phyloP scores from a whole-genome alignment of 2,329 filamentous ascomycete species.

The Phyllosticta citribraziliensis region DNA sequence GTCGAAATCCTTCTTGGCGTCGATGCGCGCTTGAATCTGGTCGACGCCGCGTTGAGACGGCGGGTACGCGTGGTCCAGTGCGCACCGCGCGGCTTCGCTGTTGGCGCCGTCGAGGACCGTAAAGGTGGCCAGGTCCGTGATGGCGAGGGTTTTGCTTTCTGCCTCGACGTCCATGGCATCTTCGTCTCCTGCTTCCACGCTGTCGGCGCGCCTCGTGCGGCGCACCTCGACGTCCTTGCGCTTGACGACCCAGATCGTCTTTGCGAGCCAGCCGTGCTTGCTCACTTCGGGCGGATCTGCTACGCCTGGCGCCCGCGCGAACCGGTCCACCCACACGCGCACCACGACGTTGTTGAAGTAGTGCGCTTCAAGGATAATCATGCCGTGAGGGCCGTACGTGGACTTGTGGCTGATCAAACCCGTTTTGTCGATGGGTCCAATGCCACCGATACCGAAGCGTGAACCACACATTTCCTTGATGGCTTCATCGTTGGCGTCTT shows the following conservation, averaged over 20 bases:
- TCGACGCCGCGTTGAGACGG: background rate
- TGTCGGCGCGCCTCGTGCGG: background rate
- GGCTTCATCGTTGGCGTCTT: background rate
- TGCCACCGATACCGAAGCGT: background rate
- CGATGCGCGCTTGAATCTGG: background rate
- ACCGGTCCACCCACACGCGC: background rate
- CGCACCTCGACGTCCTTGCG: background rate
- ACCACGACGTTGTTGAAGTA: background rate
- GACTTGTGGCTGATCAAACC: background rate
- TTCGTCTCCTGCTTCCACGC: background rate
- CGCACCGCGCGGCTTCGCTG: background rate
- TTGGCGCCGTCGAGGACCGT: slow-evolving; percentile 5
- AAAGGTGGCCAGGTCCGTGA: background rate
- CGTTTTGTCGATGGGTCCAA: background rate
- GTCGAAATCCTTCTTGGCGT: background rate
- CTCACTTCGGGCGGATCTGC: background rate
- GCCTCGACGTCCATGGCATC: background rate
- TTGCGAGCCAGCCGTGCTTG: background rate
- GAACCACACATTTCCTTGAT: background rate
- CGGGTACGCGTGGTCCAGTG: background rate
- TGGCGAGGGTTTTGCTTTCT: background rate
- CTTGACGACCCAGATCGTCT: background rate
- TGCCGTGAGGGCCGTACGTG: background rate
- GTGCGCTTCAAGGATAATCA: background rate
- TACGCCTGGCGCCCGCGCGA: background rate